phyloP scores from a whole-genome alignment of 768 basidiomycete species.

The Amanita fuliginea region DNA sequence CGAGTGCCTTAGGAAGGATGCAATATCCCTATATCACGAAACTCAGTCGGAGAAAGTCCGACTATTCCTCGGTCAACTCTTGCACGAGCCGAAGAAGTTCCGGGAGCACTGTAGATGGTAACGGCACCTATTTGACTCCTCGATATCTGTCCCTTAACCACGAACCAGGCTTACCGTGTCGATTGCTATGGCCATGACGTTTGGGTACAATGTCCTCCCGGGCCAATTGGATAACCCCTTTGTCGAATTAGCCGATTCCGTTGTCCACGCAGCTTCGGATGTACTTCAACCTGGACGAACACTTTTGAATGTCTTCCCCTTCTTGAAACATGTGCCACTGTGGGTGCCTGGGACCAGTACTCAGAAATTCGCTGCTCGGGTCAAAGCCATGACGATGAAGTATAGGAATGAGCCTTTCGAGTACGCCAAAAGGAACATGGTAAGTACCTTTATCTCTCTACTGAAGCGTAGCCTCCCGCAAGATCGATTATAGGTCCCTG shows the following conservation, averaged over 20 bases:
- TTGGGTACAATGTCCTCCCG: neutral
- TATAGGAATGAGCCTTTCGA: conserved; percentile 1
- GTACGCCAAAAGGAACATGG: neutral
- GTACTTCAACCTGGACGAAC: neutral
- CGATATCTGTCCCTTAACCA: neutral
- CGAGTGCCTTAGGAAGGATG: neutral
- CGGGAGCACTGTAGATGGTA: neutral
- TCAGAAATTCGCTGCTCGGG: neutral
- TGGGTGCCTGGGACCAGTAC: neutral
- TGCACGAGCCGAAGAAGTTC: neutral
- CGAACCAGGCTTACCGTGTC: neutral
- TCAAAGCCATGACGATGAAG: neutral
- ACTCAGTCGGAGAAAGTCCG: neutral
- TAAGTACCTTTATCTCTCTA: neutral
- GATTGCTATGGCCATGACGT: neutral
- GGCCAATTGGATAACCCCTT: neutral
- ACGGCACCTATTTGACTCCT: neutral
- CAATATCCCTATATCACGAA: neutral
- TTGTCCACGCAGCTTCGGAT: neutral
- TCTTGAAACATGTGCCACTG: neutral
- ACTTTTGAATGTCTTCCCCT: neutral
- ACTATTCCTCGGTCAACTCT: neutral
- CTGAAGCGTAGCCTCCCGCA: neutral
- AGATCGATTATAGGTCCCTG: neutral
- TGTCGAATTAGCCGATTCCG: neutral